Evolutionary conservation across 108 stramenopile genomes (phyloP).

Genomic region (Fragilaria crotonensis): DNA sequence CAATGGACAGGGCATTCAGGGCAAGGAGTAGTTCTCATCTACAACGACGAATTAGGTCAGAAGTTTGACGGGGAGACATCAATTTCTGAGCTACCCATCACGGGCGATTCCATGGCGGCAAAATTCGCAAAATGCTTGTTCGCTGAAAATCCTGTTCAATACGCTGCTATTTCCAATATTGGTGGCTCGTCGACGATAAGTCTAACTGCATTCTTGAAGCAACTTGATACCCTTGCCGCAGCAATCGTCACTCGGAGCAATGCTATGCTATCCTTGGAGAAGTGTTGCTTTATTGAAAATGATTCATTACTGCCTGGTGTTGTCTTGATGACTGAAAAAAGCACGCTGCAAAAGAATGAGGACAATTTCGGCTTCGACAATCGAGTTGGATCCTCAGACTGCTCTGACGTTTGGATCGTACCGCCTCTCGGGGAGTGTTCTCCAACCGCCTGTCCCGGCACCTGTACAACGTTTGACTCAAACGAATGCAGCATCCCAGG

Average conservation of each 20-base stretch:
- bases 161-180: neutral
- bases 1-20: neutral
- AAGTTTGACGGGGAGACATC: neutral
- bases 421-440: neutral
- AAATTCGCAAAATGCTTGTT: neutral
- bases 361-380: neutral
- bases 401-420: neutral
- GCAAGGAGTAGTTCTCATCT: neutral
- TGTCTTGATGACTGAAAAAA: neutral
- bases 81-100: neutral
- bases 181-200: neutral
- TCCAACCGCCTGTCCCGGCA: neutral
- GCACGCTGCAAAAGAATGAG: neutral
- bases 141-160: neutral
- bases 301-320: neutral
- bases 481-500: neutral
- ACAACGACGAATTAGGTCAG: neutral
- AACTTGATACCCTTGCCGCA: neutral
- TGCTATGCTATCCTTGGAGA: neutral
- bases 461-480: neutral
- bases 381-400: neutral
- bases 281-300: neutral
- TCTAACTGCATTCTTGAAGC: neutral
- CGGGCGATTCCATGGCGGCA: neutral
- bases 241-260: neutral